These are phyloP conservation scores for Colletotrichum higginsianum DNA, from an alignment of 2,329 filamentous ascomycete genomes.

Conservation along the genomic window DNA sequence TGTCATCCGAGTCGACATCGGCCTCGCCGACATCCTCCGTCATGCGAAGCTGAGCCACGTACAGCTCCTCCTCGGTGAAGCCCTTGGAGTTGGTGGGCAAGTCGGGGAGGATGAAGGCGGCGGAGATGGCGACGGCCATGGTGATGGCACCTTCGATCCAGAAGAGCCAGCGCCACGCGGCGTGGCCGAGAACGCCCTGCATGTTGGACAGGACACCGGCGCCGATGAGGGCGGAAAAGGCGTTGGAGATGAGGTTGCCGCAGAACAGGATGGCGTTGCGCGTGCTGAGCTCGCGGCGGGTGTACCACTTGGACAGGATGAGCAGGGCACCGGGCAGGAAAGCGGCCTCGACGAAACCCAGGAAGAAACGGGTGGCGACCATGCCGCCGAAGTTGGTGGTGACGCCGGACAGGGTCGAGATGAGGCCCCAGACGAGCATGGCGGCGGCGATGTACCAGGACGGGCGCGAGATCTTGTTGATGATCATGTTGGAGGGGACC, in stretches of 20 bases:
- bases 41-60: conserved; percentile 69
- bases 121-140: conserved; percentile 62
- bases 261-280: conserved; percentile 72
- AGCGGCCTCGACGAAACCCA: conserved; percentile 75
- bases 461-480: conserved; percentile 67
- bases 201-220: conserved; percentile 73
- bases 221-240: conserved; percentile 72
- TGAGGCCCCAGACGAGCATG: conserved; percentile 73
- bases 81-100: conserved; percentile 70
- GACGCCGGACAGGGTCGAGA: conserved; percentile 70
- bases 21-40: conserved; percentile 71
- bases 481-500: conserved; percentile 70
- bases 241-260: conserved; percentile 72
- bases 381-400: conserved; percentile 68
- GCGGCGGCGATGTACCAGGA: conserved; percentile 66
- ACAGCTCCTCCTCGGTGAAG: conserved; percentile 71
- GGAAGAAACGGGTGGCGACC: conserved; percentile 70
- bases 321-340: conserved; percentile 76
- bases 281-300: conserved; percentile 68
- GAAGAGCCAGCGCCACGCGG: conserved; percentile 75
- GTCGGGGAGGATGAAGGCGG: conserved; percentile 67
- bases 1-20: conserved; percentile 65
- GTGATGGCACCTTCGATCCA: conserved; percentile 70
- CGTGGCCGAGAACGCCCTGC: conserved; percentile 67
- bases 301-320: conserved; percentile 78